These are phyloP conservation scores for Acacia acuminata DNA, from an alignment of 306 rosid genomes.

Conservation along the genomic window DNA sequence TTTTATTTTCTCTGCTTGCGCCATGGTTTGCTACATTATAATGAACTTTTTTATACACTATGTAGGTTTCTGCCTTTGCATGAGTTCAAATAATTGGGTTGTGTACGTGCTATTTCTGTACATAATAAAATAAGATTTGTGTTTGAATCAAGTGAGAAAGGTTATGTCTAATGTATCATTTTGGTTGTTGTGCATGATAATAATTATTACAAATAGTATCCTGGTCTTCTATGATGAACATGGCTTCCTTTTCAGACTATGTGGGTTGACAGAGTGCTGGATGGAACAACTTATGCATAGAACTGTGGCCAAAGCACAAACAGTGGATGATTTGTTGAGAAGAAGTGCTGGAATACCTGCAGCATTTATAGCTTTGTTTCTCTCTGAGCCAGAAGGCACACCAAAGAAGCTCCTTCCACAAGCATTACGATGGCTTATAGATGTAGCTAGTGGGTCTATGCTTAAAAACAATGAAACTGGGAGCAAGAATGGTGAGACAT, in stretches of 20 bases:
- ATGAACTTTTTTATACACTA: not conserved
- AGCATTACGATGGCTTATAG: conserved; percentile 91
- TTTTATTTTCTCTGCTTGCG: not conserved
- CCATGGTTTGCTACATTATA: not conserved
- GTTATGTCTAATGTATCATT: not conserved
- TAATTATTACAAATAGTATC: not conserved
- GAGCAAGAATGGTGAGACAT: conserved; percentile 40
- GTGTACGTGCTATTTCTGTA: conserved; percentile 3
- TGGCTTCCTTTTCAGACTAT: conserved; percentile 61
- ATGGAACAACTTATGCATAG: conserved; percentile 97
- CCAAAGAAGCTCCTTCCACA: conserved; percentile 94
- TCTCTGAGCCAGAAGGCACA: conserved; percentile 97
- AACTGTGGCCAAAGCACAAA: conserved; percentile 83
- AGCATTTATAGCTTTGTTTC: conserved; percentile 87
- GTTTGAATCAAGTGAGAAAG: conserved; percentile 21
- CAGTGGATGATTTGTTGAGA: conserved; percentile 89
- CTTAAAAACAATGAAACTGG: conserved; percentile 49
- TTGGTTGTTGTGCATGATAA: conserved; percentile 6
- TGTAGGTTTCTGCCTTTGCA: conserved; percentile 12
- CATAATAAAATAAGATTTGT: not conserved
- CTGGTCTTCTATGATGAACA: conserved; percentile 28
- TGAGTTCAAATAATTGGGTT: not conserved
- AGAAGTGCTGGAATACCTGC: conserved; percentile 99
- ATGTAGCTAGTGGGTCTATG: conserved; percentile 70
- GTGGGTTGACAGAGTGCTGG: conserved; percentile 89